Evolutionary conservation across 2,329 filamentous ascomycete species (phyloP), one percentile per base, ranked within the genome.

Genomic region (Colletotrichum sojae): DNA sequence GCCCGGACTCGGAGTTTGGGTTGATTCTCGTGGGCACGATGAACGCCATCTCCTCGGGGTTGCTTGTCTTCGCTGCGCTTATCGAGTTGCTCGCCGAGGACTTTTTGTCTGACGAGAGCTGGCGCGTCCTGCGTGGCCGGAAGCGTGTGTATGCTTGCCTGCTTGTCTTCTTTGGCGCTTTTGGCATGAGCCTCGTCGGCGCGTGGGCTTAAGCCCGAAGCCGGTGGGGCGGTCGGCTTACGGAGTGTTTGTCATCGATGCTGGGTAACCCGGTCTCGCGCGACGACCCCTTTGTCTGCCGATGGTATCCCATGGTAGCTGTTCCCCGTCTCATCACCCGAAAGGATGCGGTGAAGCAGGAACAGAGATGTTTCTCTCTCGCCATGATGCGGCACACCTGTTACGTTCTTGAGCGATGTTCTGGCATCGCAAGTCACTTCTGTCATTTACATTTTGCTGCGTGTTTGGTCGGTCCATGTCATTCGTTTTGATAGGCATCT

Each of bases 41-140:
- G 83, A 94, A 94, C 76, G 91, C 90, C 27, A 89, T 94, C 61
- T 92, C 90, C 20, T 89, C 90, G 59, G 91, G 92, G 1, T 80
- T 94, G n/a, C 80, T 94, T 9, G 83, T 92, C 3, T 94, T 92
- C 77, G 91, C 92, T 0, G 91, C 90, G 0, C 81, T 94, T 58
- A 90, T 94, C 22, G 91, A 94, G 78, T 83, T 94, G 55, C 82
- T 94, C 61, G 90, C 90, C 0, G 91, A 93, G 75, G 91, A 94
- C 73, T 93, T 93, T 72, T 76, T 91, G 40, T 89, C 87, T 69
- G 89, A 91, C 51, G 86, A 89, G 75, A 90, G 88, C 77, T 90
- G 88, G 88, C 81, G 81, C 53, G 77, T 85, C 53, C 80, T 91
- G 16, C 82, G 84, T 2, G 88, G 89, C 1, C 84, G 79, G 71